Evolutionary conservation across 2,329 filamentous ascomycete species (phyloP), one percentile per base, ranked within the genome.

Genomic region (Aspergillus sclerotialis): DNA sequence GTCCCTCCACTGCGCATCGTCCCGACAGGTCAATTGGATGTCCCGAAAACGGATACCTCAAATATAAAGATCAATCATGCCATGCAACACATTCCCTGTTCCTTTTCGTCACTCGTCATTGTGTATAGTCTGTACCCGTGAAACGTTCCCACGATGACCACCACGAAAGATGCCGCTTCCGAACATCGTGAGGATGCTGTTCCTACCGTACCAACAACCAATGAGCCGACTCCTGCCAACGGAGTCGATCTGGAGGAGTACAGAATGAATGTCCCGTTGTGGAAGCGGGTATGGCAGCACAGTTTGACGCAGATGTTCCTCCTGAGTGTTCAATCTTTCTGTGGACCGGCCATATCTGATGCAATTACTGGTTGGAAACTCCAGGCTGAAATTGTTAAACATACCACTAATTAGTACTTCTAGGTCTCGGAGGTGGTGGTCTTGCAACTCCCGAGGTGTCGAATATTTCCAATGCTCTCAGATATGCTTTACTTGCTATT

Each of bases 221-320:
- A 46, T 46, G 44, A 42, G 42, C 30, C 43, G n/a, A n/a, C n/a
- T 18, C 33, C 27, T 8, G 35, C 43, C 37, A 38, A 54, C 14
- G 55, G 45, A 10, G 47, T 69, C 32, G 58, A 68, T 33, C 62
- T n/a, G n/a, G n/a, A n/a, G n/a, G n/a, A n/a, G n/a, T n/a, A n/a
- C n/a, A n/a, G n/a, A n/a, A n/a, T n/a, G n/a, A n/a, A n/a, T n/a
- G n/a, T 68, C 1, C 67, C 67, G 2, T 38, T 52, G 4, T 70
- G 67, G 67, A 68, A 65, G 40, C 58, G 64, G 3, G 42, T 69
- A 4, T 65, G 63, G 52, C 63, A 66, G 40, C 63, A 70, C 42
- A 69, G 66, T 42, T 55, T 70, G 43, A 70, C 66, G 5, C 66
- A 70, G 48, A 70, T 70, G 67, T 47, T 70, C 44, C 53, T 69